Conservation (phyloP, 2,329 filamentous ascomycete species). For the Clarireedia sp. region DNA sequence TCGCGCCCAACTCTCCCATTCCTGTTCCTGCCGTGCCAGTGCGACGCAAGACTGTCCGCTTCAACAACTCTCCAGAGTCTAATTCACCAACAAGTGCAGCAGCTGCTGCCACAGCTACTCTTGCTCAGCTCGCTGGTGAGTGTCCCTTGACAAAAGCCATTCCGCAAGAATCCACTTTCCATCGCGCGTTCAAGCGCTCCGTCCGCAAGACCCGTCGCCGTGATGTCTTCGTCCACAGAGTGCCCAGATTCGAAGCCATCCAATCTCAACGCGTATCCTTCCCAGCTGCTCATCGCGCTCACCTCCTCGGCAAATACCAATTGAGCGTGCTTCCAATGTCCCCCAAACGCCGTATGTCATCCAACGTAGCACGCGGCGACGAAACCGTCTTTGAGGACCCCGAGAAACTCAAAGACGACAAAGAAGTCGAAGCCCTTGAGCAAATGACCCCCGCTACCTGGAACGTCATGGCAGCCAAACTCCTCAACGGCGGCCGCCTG, state of each 20-base stretch:
- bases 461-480: constrained; percentile 53
- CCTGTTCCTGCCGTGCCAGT: constrained; percentile 15
- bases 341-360: constrained; percentile 63
- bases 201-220: constrained; percentile 54
- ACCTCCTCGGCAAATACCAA: constrained; percentile 79
- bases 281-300: constrained; percentile 64
- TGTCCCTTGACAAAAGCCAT: constrained; percentile 42
- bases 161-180: constrained; percentile 71
- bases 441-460: constrained; percentile 58
- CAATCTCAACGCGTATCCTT: constrained; percentile 75
- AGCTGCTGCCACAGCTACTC: constrained; percentile 5
- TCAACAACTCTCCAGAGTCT: constrained; percentile 42
- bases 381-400: constrained; percentile 55
- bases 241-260: constrained; percentile 78
- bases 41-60: constrained; percentile 68
- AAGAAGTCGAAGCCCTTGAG: constrained; percentile 69
- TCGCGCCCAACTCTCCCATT: constrained; percentile 26
- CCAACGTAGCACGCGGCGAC: constrained; percentile 66
- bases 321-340: constrained; percentile 61
- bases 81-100: constrained; percentile 7
- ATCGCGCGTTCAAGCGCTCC: constrained; percentile 75
- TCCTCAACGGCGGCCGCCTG: constrained; percentile 56
- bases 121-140: not conserved
- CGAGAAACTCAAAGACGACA: constrained; percentile 58
- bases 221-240: constrained; percentile 79